Percentiles rank a stretch among this genome's conserved stretches.
These are phyloP conservation scores for Conringia planisiliqua DNA, from an alignment of 345 rosid species.

Conservation along the genomic window DNA sequence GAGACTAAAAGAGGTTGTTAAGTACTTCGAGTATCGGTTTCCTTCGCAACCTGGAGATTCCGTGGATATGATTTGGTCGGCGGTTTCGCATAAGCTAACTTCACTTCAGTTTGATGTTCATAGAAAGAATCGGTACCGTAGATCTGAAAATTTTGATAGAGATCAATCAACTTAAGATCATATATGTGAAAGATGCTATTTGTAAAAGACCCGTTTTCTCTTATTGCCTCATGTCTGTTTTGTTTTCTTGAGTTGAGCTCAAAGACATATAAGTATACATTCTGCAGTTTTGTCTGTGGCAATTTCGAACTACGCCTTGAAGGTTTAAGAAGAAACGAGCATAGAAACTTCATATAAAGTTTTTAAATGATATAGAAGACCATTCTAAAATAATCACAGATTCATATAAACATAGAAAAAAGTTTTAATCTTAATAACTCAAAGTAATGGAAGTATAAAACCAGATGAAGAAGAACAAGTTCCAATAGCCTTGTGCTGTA, in stretches of 20 bases:
- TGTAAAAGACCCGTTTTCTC: neutral
- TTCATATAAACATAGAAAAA: conserved; percentile 19
- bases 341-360: neutral
- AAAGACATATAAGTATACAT: neutral
- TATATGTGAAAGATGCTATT: neutral
- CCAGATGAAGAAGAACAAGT: conserved; percentile 14
- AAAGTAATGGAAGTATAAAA: conserved; percentile 12
- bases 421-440: neutral
- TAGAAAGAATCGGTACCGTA: conserved; percentile 53
- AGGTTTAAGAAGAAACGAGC: neutral
- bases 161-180: neutral
- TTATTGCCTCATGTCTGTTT: neutral
- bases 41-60: conserved; percentile 79
- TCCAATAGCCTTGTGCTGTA: conserved; percentile 45
- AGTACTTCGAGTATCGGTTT: conserved; percentile 58
- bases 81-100: conserved; percentile 56
- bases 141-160: conserved; percentile 34
- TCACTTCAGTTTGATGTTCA: conserved; percentile 42
- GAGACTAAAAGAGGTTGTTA: conserved; percentile 56
- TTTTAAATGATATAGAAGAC: neutral
- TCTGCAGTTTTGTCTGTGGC: neutral
- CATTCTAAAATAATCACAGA: conserved; percentile 18
- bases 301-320: neutral
- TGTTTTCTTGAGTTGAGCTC: neutral
- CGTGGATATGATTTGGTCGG: conserved; percentile 88